A percentile compares a stretch with the other conserved stretches of the same genome.
Conservation (phyloP, 2,329 filamentous ascomycete species). For the Colletotrichum tofieldiae region DNA sequence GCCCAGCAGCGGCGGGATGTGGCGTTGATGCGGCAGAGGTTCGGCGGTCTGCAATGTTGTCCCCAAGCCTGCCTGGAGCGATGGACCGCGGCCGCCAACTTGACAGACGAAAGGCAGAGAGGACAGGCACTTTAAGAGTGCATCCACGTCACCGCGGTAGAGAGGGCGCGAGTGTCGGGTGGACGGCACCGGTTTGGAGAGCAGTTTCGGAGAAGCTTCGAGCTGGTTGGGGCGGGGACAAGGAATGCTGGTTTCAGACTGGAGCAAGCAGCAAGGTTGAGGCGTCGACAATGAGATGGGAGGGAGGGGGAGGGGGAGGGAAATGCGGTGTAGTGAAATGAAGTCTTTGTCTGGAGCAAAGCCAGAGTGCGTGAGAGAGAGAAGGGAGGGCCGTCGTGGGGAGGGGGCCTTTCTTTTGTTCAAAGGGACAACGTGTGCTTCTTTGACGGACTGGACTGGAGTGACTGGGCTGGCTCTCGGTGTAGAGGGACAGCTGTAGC, state of each 20-base stretch:
- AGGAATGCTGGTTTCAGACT: conserved; percentile 38
- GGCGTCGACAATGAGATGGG: conserved; percentile 12
- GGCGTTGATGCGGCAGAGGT: conserved; percentile 2
- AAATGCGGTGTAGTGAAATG: background rate
- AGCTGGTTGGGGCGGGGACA: conserved; percentile 24
- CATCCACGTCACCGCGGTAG: conserved; percentile 5
- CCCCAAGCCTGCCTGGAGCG: conserved; percentile 21
- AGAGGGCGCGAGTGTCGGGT: conserved; percentile 2
- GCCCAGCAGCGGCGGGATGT: conserved; percentile 18
- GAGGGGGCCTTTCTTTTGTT: background rate
- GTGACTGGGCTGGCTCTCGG: too few relatives aligned
- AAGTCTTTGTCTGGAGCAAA: background rate
- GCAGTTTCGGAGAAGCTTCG: conserved; percentile 34
- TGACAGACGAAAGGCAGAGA: conserved; percentile 15
- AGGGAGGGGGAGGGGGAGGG: background rate
- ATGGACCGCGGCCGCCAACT: conserved; percentile 26
- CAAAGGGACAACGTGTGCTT: conserved; percentile 23
- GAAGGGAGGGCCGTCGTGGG: background rate
- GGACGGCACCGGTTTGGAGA: conserved; percentile 21
- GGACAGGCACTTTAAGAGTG: conserved; percentile 11
- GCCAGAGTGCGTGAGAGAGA: background rate
- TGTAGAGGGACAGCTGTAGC: background rate
- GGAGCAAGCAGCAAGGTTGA: conserved; percentile 29
- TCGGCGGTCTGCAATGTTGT: conserved; percentile 13
- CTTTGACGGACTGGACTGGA: too few relatives aligned